Percentiles rank a stretch among this genome's conserved stretches.
Conservation (phyloP, 768 basidiomycete genomes). For the Podaxis rugospora region DNA sequence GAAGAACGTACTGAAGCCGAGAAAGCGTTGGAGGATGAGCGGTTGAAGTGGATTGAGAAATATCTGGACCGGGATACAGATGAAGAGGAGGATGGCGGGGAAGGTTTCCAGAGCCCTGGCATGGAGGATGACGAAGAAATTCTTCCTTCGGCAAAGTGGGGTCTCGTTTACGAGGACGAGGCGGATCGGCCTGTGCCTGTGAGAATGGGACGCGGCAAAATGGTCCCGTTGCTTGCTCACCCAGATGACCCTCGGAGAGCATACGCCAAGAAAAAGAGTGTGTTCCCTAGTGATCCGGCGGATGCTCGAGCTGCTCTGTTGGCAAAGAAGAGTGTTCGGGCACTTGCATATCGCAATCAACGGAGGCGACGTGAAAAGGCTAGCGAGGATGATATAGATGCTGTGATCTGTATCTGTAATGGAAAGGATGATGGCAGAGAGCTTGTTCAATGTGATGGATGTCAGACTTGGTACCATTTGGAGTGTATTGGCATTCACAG, state of each 20-base stretch:
- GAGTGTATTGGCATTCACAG: slow-evolving; percentile 70
- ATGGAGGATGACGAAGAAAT: slow-evolving; percentile 22
- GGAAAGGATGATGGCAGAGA: slow-evolving; percentile 68
- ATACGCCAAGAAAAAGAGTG: slow-evolving; percentile 22
- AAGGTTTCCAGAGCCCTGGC: slow-evolving; percentile 12
- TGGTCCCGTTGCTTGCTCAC: slow-evolving; percentile 48
- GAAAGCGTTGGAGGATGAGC: slow-evolving; percentile 54
- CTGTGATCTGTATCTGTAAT: slow-evolving; percentile 60
- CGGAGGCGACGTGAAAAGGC: slow-evolving; percentile 29
- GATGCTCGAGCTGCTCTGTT: slow-evolving; percentile 73
- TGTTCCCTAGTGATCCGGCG: slow-evolving; percentile 64
- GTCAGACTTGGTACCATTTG: slow-evolving; percentile 79
- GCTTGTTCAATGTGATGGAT: slow-evolving; percentile 79
- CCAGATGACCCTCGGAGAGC: slow-evolving; percentile 23
- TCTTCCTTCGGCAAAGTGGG: slow-evolving; percentile 25
- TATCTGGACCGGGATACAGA: slow-evolving; percentile 76
- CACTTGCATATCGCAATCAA: slow-evolving; percentile 50
- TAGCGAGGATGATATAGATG: slow-evolving; percentile 42
- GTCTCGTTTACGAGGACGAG: slow-evolving; percentile 24
- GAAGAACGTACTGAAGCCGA: slow-evolving; percentile 48
- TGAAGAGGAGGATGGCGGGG: slow-evolving; percentile 43
- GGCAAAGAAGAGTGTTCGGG: slow-evolving; percentile 66
- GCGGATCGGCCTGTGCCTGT: slow-evolving; percentile 23
- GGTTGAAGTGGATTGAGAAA: slow-evolving; percentile 59
- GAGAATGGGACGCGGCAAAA: slow-evolving; percentile 53